phyloP scores from a whole-genome alignment of 208 protist species.

The Leishmania lainsoni region DNA sequence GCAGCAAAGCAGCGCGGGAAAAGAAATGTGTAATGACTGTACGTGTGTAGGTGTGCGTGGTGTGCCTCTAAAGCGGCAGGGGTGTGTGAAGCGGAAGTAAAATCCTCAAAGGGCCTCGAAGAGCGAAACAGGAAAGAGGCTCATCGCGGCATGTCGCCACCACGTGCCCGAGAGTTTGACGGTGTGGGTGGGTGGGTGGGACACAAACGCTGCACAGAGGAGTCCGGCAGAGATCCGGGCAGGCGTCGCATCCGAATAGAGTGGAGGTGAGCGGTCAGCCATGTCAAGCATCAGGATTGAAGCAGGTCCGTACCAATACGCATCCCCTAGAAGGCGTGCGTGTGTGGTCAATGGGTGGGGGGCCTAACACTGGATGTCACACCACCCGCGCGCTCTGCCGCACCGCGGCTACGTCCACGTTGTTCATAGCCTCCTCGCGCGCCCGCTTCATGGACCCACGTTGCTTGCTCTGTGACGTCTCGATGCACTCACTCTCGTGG shows the following conservation, averaged over 20 bases:
- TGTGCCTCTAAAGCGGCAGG: background rate
- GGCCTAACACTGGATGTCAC: background rate
- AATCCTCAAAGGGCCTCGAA: no score
- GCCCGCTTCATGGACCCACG: constrained; percentile 33
- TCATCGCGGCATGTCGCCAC: background rate
- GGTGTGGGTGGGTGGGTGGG: background rate
- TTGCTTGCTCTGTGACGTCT: constrained; percentile 4
- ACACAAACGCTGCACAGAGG: background rate
- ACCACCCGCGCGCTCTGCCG: constrained; percentile 5
- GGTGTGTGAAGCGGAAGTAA: background rate
- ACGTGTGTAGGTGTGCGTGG: no score
- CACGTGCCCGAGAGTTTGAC: background rate
- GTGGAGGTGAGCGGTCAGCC: background rate
- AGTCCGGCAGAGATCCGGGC: background rate
- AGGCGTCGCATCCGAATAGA: background rate
- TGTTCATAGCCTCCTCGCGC: constrained; percentile 20
- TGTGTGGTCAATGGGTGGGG: no score
- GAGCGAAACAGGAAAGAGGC: background rate
- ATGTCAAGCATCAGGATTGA: background rate
- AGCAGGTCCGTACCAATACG: background rate
- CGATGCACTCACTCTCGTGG: background rate
- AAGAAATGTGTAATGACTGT: background rate
- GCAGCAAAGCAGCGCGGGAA: background rate
- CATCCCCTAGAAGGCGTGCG: background rate
- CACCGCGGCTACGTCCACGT: background rate